These are phyloP conservation scores for Begonia loranthoides DNA, from an alignment of 306 rosid species.

Conservation along the genomic window DNA sequence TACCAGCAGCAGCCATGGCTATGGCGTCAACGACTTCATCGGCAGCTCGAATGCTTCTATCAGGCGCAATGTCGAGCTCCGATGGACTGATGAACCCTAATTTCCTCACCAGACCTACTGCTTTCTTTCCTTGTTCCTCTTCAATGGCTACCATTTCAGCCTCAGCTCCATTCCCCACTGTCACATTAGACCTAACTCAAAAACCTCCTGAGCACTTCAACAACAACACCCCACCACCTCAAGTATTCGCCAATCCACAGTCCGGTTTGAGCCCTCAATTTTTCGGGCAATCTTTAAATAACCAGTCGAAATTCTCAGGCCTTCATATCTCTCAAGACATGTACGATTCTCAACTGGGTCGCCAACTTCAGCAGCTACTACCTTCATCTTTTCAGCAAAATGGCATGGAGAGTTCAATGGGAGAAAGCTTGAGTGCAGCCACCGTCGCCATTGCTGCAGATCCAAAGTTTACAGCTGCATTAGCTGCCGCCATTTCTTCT, in stretches of 20 bases:
- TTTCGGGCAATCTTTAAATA: constrained; percentile 30
- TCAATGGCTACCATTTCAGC: constrained; percentile 67
- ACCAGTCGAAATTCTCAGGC: constrained; percentile 50
- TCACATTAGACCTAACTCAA: constrained; percentile 59
- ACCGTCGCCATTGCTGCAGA: constrained; percentile 49
- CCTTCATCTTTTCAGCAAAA: neutral
- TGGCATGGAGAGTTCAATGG: constrained; percentile 19
- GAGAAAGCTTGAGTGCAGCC: constrained; percentile 37
- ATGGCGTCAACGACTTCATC: constrained; percentile 68
- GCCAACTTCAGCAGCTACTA: neutral
- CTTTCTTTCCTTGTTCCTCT: constrained; percentile 42
- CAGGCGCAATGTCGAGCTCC: constrained; percentile 52
- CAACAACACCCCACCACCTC: constrained; percentile 30
- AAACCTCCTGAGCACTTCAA: constrained; percentile 18
- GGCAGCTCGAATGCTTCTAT: constrained; percentile 53
- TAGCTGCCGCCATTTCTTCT: constrained; percentile 49
- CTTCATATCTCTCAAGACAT: constrained; percentile 37
- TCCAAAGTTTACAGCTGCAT: constrained; percentile 48
- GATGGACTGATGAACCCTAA: constrained; percentile 42
- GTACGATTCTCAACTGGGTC: constrained; percentile 5
- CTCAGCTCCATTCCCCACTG: constrained; percentile 72
- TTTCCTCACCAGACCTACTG: constrained; percentile 18
- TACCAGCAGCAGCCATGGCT: constrained; percentile 61
- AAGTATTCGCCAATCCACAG: constrained; percentile 11
- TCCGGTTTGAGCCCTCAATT: constrained; percentile 38